phyloP scores from a whole-genome alignment of 2,329 filamentous ascomycete genomes.

The Alternaria sp. region DNA sequence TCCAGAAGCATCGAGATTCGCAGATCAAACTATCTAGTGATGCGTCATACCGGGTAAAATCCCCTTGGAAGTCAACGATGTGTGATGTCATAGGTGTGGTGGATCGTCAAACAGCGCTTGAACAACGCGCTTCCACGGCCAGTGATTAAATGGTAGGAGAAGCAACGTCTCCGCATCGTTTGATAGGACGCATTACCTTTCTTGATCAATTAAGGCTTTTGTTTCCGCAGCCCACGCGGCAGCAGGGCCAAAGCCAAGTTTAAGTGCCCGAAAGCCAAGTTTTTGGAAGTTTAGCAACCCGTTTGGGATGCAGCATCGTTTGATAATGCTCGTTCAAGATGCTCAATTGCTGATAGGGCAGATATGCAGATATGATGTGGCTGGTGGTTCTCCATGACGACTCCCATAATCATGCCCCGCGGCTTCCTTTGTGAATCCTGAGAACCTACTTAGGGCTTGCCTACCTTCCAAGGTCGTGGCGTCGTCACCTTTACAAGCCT shows the following conservation, averaged over 20 bases:
- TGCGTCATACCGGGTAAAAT: conserved; percentile 1
- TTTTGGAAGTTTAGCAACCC: neutral
- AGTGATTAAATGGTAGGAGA: neutral
- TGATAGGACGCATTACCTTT: neutral
- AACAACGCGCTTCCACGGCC: neutral
- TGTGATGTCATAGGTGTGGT: neutral
- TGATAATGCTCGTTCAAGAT: neutral
- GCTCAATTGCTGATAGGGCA: neutral
- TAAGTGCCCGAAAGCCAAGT: conserved; percentile 18
- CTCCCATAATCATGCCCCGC: neutral
- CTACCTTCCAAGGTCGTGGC: neutral
- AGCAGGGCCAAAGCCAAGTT: conserved; percentile 12
- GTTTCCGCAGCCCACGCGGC: neutral
- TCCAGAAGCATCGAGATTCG: conserved; percentile 1
- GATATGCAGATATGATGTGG: neutral
- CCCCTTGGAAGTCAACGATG: neutral
- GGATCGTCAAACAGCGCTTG: neutral
- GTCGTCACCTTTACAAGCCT: neutral
- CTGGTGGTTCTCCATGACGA: conserved; percentile 1
- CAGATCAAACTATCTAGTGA: neutral
- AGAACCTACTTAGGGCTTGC: neutral
- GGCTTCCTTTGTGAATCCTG: neutral
- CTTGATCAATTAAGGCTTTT: neutral
- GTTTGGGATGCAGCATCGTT: neutral
- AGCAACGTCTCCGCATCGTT: neutral